Conservation (phyloP, 257 asterid genomes). For the Fraxinus cuspidata region DNA sequence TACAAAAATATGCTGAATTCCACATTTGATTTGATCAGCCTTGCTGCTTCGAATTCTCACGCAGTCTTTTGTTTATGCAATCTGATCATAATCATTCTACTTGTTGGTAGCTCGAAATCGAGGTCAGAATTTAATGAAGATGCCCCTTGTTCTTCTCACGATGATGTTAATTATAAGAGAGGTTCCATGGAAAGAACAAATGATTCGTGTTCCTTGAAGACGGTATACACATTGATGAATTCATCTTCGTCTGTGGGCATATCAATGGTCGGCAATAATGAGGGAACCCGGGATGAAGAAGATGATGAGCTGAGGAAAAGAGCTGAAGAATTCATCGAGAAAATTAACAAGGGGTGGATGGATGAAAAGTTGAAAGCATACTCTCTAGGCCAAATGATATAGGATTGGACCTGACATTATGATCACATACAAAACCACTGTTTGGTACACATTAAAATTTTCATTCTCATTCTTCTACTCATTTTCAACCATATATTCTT, state of each 20-base stretch:
- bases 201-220: neutral
- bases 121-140: slow-evolving; percentile 16
- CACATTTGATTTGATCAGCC: slow-evolving; percentile 48
- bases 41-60: slow-evolving; percentile 61
- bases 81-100: slow-evolving; percentile 53
- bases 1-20: slow-evolving; percentile 39
- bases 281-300: slow-evolving; percentile 5
- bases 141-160: slow-evolving; percentile 11
- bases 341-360: slow-evolving; percentile 51
- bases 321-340: slow-evolving; percentile 57
- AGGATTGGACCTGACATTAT: neutral
- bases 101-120: slow-evolving; percentile 42
- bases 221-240: slow-evolving; percentile 6
- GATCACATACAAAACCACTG: neutral
- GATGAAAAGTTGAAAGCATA: slow-evolving; percentile 39
- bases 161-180: neutral
- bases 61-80: slow-evolving; percentile 63
- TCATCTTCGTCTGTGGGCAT: slow-evolving; percentile 18
- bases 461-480: no score
- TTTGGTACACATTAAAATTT: no score
- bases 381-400: slow-evolving; percentile 11
- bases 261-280: slow-evolving; percentile 11
- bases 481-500: no score
- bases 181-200: neutral
- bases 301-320: slow-evolving; percentile 45